Percentiles rank a stretch among this genome's conserved stretches.
phyloP scores from a whole-genome alignment of 352 stramenopile species.

The Globisporangium abappressorium region DNA sequence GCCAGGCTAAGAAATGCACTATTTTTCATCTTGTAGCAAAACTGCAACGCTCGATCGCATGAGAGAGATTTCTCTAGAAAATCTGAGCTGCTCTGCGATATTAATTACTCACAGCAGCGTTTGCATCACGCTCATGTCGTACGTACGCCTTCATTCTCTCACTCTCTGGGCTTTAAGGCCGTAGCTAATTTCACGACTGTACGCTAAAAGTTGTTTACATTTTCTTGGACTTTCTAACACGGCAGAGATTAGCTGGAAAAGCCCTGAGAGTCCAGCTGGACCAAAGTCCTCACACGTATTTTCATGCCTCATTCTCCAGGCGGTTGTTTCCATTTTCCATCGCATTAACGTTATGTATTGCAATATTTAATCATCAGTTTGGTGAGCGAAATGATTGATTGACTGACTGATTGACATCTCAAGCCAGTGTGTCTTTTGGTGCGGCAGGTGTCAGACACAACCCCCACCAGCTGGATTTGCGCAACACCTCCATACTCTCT shows the following conservation, averaged over 20 bases:
- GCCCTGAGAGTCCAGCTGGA: not conserved
- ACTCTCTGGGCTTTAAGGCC: not conserved
- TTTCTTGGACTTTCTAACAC: not conserved
- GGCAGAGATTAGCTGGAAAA: not conserved
- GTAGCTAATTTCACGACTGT: not conserved
- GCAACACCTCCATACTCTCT: not conserved
- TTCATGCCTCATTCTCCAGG: not conserved
- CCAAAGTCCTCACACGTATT: not conserved
- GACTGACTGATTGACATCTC: slow-evolving; percentile 5
- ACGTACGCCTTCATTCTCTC: not conserved
- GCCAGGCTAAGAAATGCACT: not conserved
- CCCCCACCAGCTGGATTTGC: slow-evolving; percentile 1
- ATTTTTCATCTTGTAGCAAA: not conserved
- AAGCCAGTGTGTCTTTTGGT: not conserved
- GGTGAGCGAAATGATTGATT: not conserved
- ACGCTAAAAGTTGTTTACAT: not conserved
- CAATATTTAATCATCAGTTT: not conserved
- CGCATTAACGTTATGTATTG: not conserved
- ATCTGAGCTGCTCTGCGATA: not conserved
- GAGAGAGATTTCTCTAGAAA: not conserved
- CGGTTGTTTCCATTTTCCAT: not conserved
- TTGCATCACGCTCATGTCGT: not conserved
- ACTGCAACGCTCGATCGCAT: not conserved
- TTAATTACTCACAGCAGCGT: not conserved
- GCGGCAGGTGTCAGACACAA: slow-evolving; percentile 3